Evolutionary conservation across 805 yeast species (phyloP).

Genomic region (Naumovozyma dairenensis): DNA sequence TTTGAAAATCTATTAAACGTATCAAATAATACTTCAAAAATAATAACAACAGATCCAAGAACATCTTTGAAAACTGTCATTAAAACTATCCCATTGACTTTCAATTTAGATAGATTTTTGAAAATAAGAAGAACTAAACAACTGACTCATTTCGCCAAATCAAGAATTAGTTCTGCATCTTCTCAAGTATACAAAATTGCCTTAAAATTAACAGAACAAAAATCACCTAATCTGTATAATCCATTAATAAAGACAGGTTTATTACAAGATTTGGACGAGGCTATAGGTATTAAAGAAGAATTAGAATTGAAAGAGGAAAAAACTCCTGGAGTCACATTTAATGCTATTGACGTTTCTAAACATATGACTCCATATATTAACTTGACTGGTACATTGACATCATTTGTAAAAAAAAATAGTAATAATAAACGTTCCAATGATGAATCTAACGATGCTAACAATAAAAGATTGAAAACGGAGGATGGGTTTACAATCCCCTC

Average conservation of each 20-base stretch:
- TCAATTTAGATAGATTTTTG: constrained; percentile 58
- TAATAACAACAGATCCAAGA: constrained; percentile 24
- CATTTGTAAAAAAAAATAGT: constrained; percentile 27
- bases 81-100: constrained; percentile 41
- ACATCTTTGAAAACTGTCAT: constrained; percentile 37
- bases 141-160: constrained; percentile 50
- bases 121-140: constrained; percentile 57
- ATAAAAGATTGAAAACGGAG: constrained; percentile 36
- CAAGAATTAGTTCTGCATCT: constrained; percentile 61
- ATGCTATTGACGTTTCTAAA: constrained; percentile 36
- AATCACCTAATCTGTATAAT: constrained; percentile 35
- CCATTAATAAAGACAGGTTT: constrained; percentile 40
- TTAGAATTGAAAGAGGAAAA: constrained; percentile 26
- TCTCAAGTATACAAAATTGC: constrained; percentile 53
- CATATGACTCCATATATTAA: constrained; percentile 35
- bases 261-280: constrained; percentile 39
- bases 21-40: constrained; percentile 20
- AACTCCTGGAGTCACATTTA: constrained; percentile 29
- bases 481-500: constrained; percentile 28
- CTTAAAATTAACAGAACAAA: constrained; percentile 48
- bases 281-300: constrained; percentile 20
- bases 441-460: constrained; percentile 8
- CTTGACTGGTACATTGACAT: constrained; percentile 37
- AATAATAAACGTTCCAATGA: constrained; percentile 26
- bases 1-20: constrained; percentile 30